Evolutionary conservation across 495 filamentous ascomycete species (phyloP), one percentile per base, ranked within the genome.

Genomic region (Bacidia rubella): DNA sequence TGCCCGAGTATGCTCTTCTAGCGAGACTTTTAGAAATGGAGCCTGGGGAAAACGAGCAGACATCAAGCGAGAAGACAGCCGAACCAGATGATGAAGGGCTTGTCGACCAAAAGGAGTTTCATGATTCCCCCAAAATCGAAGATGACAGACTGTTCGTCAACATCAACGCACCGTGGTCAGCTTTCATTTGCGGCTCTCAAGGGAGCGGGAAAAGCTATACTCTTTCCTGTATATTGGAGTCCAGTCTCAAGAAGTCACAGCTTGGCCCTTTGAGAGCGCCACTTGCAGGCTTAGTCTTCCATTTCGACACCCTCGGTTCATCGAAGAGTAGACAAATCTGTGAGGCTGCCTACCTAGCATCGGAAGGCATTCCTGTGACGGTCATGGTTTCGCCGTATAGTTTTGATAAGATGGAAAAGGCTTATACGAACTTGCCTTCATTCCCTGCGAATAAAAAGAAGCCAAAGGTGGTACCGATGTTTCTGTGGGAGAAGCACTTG

Each of bases 181-280:
- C 74, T 0, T 89, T 89, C 62, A 83, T 90, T 44, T 90, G 85
- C 55, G 85, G 85, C 4, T 76, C 75, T 44, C 85, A 89, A 61
- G 85, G 84, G 0, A 82, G 78, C 43, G 86, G 85, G 1, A 90
- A 88, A 68, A 82, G 78, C 41, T 82, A 88, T 58, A 86, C 81
- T 0, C 62, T 86, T 12, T 78, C 81, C 0, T 86, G 82, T 59
- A 65, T 90, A 22, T 68, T 87, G 4, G 83, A 87, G 60, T 81
- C 79, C 52, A 79, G 73, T 27, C 66, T 85, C 0, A 65, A 76
- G 1, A 43, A 9, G 7, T 44, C 39, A 32, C 19, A 3, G 20
- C 20, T 24, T 51, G 9, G 5, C 24, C 39, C 9, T 25, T 39
- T 43, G 39, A 2, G 2, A 46, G 66, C 68, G 7, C 78, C 82